A percentile compares a stretch with the other conserved stretches of the same genome.
These are phyloP conservation scores for Steccherinum ochraceum DNA, from an alignment of 768 basidiomycete species.

Conservation along the genomic window DNA sequence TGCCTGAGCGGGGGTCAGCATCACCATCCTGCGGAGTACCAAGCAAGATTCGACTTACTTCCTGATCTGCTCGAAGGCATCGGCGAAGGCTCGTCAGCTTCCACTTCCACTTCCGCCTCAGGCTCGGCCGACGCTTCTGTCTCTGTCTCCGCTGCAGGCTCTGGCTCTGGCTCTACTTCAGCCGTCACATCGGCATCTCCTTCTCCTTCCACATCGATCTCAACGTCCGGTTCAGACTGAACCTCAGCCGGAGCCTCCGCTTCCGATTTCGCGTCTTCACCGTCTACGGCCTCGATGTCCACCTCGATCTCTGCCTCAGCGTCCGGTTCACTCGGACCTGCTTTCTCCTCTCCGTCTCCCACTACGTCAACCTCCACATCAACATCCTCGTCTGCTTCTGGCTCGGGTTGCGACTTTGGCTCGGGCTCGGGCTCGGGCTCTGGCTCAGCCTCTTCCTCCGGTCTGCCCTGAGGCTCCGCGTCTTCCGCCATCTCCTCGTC, in stretches of 20 bases:
- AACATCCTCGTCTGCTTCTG: too few species aligned
- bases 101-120: slow-evolving; percentile 1
- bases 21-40: too few species aligned
- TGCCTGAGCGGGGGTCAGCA: too few species aligned
- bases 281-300: slow-evolving; percentile 1
- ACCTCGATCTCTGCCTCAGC: background rate
- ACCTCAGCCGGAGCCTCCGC: background rate
- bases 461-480: too few species aligned
- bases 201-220: background rate
- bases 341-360: too few species aligned
- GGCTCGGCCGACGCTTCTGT: background rate
- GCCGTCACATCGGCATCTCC: background rate
- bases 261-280: background rate
- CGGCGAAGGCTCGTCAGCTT: background rate
- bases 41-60: background rate
- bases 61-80: background rate
- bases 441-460: too few species aligned
- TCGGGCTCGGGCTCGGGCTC: too few species aligned
- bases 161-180: background rate
- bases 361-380: too few species aligned
- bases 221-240: background rate
- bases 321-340: background rate
- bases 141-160: background rate
- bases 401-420: too few species aligned
- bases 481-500: background rate